Base-by-base conservation (phyloP, 768 basidiomycete species). In the Suillus clintonianus region DNA sequence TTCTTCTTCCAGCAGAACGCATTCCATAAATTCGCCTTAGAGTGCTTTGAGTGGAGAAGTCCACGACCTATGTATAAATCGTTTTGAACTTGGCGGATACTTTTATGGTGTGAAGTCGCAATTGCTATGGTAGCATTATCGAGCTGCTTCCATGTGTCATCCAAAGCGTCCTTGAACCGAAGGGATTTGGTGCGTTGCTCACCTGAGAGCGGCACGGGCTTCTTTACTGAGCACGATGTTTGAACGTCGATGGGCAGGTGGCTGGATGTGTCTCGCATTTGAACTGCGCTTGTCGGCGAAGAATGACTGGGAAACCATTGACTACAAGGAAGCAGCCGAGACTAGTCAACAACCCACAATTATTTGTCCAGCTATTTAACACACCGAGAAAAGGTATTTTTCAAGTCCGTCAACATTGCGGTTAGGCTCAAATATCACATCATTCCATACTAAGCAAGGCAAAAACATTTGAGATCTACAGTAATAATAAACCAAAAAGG, bases 1-100 rank as follows among this genome's bases (percentile, higher is more conserved):
- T 58, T 56, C 42, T 62, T 62, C 54, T 65, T 65, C 64, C 54
- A 65, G 42, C 53, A 65, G 61, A 65, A 65, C 11, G 10, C 9
- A 17, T 65, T 65, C 61, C 64, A 65, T n/a, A 24, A 37, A 42
- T 48, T 62, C 4, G 30, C 17, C 55, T 58, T 62, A 37, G 59
- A 42, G 30, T 1, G 9, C 61, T 45, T 65, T 27, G 36, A 55
- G 30, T 2, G 22, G 34, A 42, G 51, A 11, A 61, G 30, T 4
- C n/a, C 48, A 24, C 10, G 17, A 22, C 60, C 51, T 27, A 64
- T 51, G 24, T 61, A 59, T 22, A 65, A 41, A 41, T 65, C 27
- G 19, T 51, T 27, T 36, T 55, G 56, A 27, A 65, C 61, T 19
- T 47, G 57, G 34, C n/a, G 7, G 9, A 65, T 32, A 54, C 64